Evolutionary conservation across 306 rosid species (phyloP).

Genomic region (Lupinus albus): DNA sequence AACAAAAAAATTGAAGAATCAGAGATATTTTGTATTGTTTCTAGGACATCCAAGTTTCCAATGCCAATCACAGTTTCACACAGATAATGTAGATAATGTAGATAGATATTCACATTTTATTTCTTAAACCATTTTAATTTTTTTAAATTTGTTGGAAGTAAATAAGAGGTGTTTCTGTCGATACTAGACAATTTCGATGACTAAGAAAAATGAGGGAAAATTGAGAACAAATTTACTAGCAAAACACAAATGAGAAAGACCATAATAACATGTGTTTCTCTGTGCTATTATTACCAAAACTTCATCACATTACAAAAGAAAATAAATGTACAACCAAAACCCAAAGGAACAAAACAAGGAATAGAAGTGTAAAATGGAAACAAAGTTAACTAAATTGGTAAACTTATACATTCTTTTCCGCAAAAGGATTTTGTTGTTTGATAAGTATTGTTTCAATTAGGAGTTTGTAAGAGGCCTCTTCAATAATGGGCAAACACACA

Average conservation of each 20-base stretch:
- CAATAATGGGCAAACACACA: conserved; percentile 51
- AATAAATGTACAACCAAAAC: not conserved
- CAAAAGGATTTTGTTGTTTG: conserved; percentile 33
- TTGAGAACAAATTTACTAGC: not conserved
- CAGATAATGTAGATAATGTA: no score
- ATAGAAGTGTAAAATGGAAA: conserved; percentile 10
- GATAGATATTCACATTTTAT: no score
- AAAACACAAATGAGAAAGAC: not conserved
- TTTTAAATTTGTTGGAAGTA: no score
- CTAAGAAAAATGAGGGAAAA: not conserved
- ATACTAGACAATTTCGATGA: not conserved
- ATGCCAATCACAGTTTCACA: no score
- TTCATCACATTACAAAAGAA: not conserved
- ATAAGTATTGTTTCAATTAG: conserved; percentile 46
- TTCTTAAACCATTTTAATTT: no score
- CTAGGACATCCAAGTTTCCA: no score
- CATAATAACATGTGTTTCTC: not conserved
- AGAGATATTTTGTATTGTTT: no score
- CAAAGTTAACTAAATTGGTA: not conserved
- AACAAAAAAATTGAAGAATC: no score
- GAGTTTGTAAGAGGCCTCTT: conserved; percentile 49
- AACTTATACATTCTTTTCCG: conserved; percentile 37
- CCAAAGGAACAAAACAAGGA: not conserved
- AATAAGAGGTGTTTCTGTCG: no score
- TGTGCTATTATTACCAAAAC: not conserved